A percentile compares a stretch with the other conserved stretches of the same genome.
phyloP scores from a whole-genome alignment of 306 rosid genomes.

The Oemleria cerasiformis region DNA sequence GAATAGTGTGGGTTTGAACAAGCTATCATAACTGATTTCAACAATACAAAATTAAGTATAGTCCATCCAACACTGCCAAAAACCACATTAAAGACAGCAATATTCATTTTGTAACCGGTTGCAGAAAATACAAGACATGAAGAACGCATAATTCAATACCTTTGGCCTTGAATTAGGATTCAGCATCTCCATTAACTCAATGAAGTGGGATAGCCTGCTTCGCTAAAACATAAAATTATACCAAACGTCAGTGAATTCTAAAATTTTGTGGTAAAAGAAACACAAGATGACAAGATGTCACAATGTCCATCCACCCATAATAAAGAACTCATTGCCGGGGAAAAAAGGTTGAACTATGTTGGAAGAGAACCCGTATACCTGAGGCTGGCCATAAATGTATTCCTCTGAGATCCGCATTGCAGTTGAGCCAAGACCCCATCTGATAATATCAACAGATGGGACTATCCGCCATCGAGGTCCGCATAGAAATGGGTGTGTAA shows the following conservation, averaged over 20 bases:
- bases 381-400: conserved; percentile 84
- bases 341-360: background rate
- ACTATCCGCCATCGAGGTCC: conserved; percentile 97
- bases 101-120: no score
- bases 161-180: conserved; percentile 87
- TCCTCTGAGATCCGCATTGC: conserved; percentile 85
- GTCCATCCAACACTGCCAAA: no score
- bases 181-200: conserved; percentile 92
- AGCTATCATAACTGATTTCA: background rate
- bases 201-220: conserved; percentile 77
- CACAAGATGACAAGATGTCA: background rate
- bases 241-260: conserved; percentile 12
- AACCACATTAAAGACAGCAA: no score
- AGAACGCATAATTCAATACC: conserved; percentile 38
- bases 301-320: no score
- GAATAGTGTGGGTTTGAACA: background rate
- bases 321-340: background rate
- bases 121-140: no score
- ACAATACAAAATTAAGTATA: background rate
- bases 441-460: conserved; percentile 77
- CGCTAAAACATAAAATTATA: conserved; percentile 52
- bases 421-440: conserved; percentile 99
- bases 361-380: conserved; percentile 45
- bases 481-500: conserved; percentile 94
- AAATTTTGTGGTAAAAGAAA: no score